Base-by-base conservation (phyloP, 495 filamentous ascomycete species). In the Elaphomyces granulatus region DNA sequence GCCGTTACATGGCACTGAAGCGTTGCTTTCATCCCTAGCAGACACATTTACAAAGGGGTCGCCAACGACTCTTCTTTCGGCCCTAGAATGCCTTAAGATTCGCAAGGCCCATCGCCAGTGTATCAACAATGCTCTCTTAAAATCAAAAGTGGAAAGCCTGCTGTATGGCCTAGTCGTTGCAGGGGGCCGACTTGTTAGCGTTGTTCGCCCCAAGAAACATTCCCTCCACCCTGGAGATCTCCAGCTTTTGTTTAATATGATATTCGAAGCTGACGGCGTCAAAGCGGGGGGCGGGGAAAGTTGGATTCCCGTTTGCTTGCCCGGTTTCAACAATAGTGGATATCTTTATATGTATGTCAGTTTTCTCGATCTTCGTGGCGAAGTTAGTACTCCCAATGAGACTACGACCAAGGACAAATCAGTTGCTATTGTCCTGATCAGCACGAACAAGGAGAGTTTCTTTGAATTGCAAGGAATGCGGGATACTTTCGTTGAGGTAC, bases 301-400 rank as follows among this genome's bases (percentile, higher is more conserved):
- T 49, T 96, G 92, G 92, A 88, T 94, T 28, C 92, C 92, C 2
- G 70, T 99, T 6, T 96, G 92, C 48, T 72, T 99, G 8, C 92
- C 92, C 8, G 87, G 86, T 4, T 99, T 99, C 65, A 99, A 99
- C 63, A 93, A 82, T 51, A 81, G 77, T 35, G 92, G 92, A n/a
- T 96, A 90, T 55, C 71, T 99, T 2, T 94, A 96, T 64, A 95
- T 95, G 83, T 99, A 95, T 54, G 88, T 96, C 55, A 90, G 83
- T 60, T 99, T 95, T 53, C 70, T 96, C 38, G 60, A 68, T 32
- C 48, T 67, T 23, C 54, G 56, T 28, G 12, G 32, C 20, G 48
- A 60, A 36, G 49, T 53, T 20, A 37, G 52, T 37, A 48, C 49
- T 20, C 47, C 38, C 15, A 48, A 46, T 21, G 46, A 61, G 39